Evolutionary conservation across 1,284 basidiomycete species (phyloP), one percentile per base, ranked within the genome.

Genomic region (Marasmius tenuissimus): DNA sequence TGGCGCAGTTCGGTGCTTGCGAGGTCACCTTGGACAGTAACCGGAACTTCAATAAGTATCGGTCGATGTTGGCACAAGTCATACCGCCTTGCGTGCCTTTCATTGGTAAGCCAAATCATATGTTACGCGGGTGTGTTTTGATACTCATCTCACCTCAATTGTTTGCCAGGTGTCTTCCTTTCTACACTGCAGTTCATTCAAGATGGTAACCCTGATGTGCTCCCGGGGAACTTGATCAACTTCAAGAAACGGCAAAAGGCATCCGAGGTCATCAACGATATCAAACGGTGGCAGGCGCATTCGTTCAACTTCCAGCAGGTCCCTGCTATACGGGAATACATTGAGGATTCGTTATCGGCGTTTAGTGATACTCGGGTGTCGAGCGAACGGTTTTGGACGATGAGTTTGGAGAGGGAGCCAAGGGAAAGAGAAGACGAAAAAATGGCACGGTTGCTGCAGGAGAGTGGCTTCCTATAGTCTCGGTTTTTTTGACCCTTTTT

Each of bases 31-130:
- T 97, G 67, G 93, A 96, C 73, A 89, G 89, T 57, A 91, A 88
- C 69, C 94, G 94, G 78, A 99, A 98, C 71, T 99, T 97, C 78
- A 89, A 87, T 37, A 93, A 91, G 69, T 99, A 99, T 76, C 89
- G 94, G 58, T 88, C 92, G 64, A 85, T 89, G 59, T 86, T 99
- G 69, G 90, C 92, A 52, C 86, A 84, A 51, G 90, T 97, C 63
- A 88, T 92, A 45, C 95, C 96, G 0, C 97, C 97, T 55, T 98
- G 96, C 74, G 96, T 99, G 0, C 97, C 97, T 5, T 99, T 99
- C 78, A 91, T 99, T 58, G 97, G 95, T 95, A 69, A 67, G 83
- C 75, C 3, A 37, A 39, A 33, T 48, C 51, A 56, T 20, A 18
- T 22, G 37, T 42, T 22, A 47, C 37, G n/a, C 10, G 52, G 16